phyloP scores from a whole-genome alignment of 768 basidiomycete species.

The Leccinellum albellum region DNA sequence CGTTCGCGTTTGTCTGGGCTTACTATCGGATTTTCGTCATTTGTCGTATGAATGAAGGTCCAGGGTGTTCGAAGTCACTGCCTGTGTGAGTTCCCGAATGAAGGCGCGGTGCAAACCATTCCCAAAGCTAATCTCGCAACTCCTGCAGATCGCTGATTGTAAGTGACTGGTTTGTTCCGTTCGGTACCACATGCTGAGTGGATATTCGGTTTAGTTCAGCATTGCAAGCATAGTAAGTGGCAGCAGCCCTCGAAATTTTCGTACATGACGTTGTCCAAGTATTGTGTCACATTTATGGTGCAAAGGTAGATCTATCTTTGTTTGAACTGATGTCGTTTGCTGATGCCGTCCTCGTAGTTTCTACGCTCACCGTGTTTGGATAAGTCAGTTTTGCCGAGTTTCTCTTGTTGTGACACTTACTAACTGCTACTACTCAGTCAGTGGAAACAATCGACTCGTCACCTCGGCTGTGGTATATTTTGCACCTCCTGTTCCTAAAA shows the following conservation, averaged over 20 bases:
- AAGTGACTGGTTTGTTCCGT: background rate
- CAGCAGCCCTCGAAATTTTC: background rate
- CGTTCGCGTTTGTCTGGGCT: background rate
- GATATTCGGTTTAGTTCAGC: background rate
- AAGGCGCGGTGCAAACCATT: background rate
- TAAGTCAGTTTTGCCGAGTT: constrained; percentile 13
- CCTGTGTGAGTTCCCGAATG: constrained; percentile 5
- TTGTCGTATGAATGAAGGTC: constrained; percentile 4
- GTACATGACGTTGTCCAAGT: constrained; percentile 9
- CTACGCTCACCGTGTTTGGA: constrained; percentile 26
- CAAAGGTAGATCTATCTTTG: constrained; percentile 11
- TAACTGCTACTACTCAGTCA: constrained; percentile 11
- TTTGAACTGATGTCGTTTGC: background rate
- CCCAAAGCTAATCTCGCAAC: background rate
- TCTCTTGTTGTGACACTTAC: background rate
- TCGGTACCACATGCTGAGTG: background rate
- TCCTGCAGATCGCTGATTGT: constrained; percentile 1
- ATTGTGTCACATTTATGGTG: constrained; percentile 16
- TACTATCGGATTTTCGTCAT: constrained; percentile 3
- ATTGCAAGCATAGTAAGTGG: constrained; percentile 4
- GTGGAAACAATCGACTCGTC: constrained; percentile 14
- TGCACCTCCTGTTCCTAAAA: background rate
- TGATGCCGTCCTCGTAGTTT: constrained; percentile 13
- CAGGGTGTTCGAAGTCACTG: background rate
- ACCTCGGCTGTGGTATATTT: constrained; percentile 13